Base-by-base conservation (phyloP, 2,329 filamentous ascomycete genomes). In the Rutstroemia sydowiana region DNA sequence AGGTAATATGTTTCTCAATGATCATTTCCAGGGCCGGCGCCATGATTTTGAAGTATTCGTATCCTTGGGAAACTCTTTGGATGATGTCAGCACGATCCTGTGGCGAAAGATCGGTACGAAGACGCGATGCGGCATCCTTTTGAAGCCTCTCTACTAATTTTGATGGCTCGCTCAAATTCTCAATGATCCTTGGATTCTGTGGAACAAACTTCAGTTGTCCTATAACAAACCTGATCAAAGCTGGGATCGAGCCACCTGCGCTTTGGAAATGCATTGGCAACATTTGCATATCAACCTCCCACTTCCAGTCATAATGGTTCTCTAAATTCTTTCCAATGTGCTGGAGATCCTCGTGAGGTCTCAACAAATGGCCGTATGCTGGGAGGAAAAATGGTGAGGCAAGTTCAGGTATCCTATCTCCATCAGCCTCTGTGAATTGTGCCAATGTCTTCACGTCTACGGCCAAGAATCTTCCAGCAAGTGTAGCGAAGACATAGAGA, bases 1-100 rank as follows among this genome's bases (percentile, higher is more conserved):
- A 70, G 9, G 77, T 80, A 39, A 77, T 71, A 51, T 75, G 74
- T 58, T 79, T 82, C 28, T 81, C 77, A 40, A 82, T 73, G 50
- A 77, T 70, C 3, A 59, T 58, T 3, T 69, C 68, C 14, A 83
- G 60, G 4, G 70, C 70, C 5, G 59, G 59, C 1, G 75, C 73
- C 34, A 74, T 68, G 10, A 66, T 56, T 16, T 64, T 62, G 59
- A 75, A 81, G 26, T 75, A 68, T 2, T 66, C 57, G 49, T 77
- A 67, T 0, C 71, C 74, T 39, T 69, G 57, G 51, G 58, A 66
- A 52, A 78, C 56, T 37, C 68, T 68, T 18, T 66, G 60, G 44
- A 62, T 65, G 16, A 64, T 62, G 3, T 64, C 64, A 0, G 68
- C 63, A 13, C 20, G 7, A 7, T 41, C 37, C 9, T 41, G 37